A percentile compares a stretch with the other conserved stretches of the same genome.
Evolutionary conservation across 345 rosid genomes (phyloP).

Genomic region (Lepidium aucheri): DNA sequence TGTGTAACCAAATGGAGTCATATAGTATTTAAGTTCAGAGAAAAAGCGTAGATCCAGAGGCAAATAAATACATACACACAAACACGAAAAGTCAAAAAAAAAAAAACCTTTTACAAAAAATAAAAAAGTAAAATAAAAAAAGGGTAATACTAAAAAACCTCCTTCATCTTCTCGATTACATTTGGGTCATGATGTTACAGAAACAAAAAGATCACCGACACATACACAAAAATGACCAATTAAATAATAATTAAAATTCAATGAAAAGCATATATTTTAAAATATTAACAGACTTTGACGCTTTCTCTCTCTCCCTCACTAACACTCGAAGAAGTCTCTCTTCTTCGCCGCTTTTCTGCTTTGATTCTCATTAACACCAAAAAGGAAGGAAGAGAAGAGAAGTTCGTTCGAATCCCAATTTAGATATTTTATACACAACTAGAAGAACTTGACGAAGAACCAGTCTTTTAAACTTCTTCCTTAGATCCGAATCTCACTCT

Average conservation of each 20-base stretch:
- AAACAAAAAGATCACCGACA: conserved; percentile 7
- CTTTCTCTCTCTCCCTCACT: background rate
- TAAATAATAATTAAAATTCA: background rate
- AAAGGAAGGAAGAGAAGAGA: conserved; percentile 2
- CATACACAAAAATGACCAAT: background rate
- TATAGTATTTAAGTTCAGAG: background rate
- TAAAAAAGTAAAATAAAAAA: background rate
- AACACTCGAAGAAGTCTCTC: background rate
- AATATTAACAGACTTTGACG: background rate
- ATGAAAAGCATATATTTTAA: too few relatives aligned
- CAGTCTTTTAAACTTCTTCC: background rate
- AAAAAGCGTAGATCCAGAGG: conserved; percentile 9
- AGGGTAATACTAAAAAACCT: too few relatives aligned
- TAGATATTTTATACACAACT: background rate
- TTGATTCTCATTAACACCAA: background rate
- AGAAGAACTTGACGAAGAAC: background rate
- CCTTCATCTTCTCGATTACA: too few relatives aligned
- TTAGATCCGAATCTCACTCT: conserved; percentile 21
- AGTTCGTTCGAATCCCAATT: conserved; percentile 17
- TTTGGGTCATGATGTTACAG: background rate
- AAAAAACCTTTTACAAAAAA: too few relatives aligned
- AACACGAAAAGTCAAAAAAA: background rate
- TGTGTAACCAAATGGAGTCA: background rate
- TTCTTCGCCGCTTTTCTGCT: background rate
- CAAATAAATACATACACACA: background rate